phyloP scores from a whole-genome alignment of 495 filamentous ascomycete genomes.

The Bryoglossum gracile region DNA sequence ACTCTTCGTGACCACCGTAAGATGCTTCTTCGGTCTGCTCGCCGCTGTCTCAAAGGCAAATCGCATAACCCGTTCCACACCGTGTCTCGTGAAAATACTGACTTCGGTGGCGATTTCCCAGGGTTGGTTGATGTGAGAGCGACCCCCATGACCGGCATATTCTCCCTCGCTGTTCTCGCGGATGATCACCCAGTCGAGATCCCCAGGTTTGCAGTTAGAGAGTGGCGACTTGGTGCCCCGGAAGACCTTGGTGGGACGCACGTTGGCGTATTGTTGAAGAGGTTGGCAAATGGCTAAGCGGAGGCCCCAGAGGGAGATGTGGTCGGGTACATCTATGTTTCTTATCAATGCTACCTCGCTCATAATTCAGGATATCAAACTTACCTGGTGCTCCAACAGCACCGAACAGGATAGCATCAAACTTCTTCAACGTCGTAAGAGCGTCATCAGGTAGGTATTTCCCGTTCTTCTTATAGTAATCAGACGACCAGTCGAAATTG shows the following conservation, averaged over 20 bases:
- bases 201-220: conserved; percentile 32
- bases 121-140: conserved; percentile 40
- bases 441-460: conserved; percentile 49
- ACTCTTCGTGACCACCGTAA: conserved; percentile 54
- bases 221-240: conserved; percentile 44
- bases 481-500: conserved; percentile 45
- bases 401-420: conserved; percentile 50
- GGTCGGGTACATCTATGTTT: conserved; percentile 44
- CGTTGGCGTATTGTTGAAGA: conserved; percentile 50
- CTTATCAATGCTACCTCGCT: not conserved
- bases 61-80: conserved; percentile 47
- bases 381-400: conserved; percentile 48
- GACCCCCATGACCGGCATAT: conserved; percentile 50
- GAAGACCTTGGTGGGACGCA: conserved; percentile 45
- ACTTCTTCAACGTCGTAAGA: conserved; percentile 42
- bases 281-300: conserved; percentile 47
- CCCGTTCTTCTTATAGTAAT: conserved; percentile 45
- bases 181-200: conserved; percentile 50
- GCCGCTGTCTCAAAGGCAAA: conserved; percentile 48
- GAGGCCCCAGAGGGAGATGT: conserved; percentile 50
- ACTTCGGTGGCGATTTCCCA: conserved; percentile 49
- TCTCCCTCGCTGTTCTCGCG: conserved; percentile 54
- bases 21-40: conserved; percentile 38
- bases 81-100: conserved; percentile 46
- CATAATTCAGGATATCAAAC: not conserved